Percentiles rank a stretch among this genome's conserved stretches.
Conservation (phyloP, 768 basidiomycete genomes). For the Pilatotrama ljubarskyi region DNA sequence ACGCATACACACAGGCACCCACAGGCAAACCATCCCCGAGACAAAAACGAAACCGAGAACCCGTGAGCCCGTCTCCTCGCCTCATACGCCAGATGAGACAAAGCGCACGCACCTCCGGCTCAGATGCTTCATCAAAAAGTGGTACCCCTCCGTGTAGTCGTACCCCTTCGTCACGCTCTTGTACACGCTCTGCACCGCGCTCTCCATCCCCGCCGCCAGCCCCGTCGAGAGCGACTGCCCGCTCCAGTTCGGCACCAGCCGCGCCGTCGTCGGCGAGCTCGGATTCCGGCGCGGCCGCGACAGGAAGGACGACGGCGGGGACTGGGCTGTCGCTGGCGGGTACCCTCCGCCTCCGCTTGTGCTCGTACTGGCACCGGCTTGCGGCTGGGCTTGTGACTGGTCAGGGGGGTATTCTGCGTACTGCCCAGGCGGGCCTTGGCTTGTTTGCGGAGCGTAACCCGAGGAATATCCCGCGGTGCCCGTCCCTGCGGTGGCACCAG, state of each 20-base stretch:
- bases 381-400: constrained; percentile 13
- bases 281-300: constrained; percentile 12
- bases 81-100: background rate
- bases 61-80: background rate
- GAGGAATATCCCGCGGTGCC: background rate
- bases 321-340: background rate
- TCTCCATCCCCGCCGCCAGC: constrained; percentile 6
- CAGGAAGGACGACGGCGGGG: constrained; percentile 15
- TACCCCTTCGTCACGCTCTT: constrained; percentile 73
- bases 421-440: constrained; percentile 1
- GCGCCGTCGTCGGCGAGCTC: constrained; percentile 17
- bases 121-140: constrained; percentile 94
- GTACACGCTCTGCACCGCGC: constrained; percentile 47
- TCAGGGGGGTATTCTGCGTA: constrained; percentile 20
- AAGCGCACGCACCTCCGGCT: constrained; percentile 67
- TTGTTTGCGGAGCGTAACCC: constrained; percentile 3
- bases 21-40: background rate
- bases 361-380: background rate
- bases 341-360: background rate
- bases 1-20: background rate
- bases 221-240: constrained; percentile 20
- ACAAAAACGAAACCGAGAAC: background rate
- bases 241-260: constrained; percentile 7
- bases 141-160: constrained; percentile 96
- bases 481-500: constrained; percentile 1